Conservation (phyloP, 805 yeast species). For the Lachancea sp. region DNA sequence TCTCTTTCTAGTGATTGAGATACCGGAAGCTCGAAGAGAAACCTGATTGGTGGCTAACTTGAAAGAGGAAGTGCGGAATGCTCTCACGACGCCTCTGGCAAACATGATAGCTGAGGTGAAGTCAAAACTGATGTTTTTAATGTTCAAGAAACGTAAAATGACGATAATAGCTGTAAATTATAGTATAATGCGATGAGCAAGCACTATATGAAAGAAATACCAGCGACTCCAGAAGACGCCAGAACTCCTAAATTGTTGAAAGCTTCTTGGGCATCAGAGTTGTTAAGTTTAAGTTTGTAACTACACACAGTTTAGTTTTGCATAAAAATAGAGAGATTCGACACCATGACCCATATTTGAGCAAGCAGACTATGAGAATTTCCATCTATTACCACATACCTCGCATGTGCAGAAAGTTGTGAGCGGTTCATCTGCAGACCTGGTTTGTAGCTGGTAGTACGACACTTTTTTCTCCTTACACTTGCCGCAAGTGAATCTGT, state of each 20-base stretch:
- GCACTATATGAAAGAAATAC: no score
- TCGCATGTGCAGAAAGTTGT: conserved; percentile 98
- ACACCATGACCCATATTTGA: not conserved
- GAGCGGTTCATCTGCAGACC: conserved; percentile 98
- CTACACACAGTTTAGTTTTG: not conserved
- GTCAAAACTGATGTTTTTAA: no score
- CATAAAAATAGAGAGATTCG: no score
- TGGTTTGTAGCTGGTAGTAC: conserved; percentile 94
- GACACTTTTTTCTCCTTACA: conserved; percentile 96
- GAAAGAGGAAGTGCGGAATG: no score
- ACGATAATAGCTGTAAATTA: no score
- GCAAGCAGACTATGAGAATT: conserved; percentile 58
- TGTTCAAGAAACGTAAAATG: no score
- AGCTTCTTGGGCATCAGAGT: not conserved
- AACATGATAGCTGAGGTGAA: no score
- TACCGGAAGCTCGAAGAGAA: conserved; percentile 7
- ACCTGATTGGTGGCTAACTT: no score
- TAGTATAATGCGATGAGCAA: no score
- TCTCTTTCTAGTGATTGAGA: conserved; percentile 9
- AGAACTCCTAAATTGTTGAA: not conserved
- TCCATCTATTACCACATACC: conserved; percentile 97
- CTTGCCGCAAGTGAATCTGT: conserved; percentile 94
- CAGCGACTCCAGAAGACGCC: not conserved
- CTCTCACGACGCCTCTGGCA: no score
- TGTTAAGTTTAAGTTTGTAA: not conserved